phyloP scores from a whole-genome alignment of 306 rosid genomes.

The Mimosa pudica region DNA sequence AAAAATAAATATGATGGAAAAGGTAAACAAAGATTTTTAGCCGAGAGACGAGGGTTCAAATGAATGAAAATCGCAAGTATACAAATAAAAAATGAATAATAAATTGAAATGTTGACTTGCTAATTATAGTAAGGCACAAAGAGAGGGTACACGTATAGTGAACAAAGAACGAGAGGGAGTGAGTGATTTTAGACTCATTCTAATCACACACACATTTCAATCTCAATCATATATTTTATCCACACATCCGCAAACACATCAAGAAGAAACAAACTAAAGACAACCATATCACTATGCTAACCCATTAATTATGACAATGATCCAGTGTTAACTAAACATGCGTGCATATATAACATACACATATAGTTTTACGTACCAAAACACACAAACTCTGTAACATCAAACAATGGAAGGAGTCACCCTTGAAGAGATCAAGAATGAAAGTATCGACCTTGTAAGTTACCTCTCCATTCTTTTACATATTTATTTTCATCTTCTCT shows the following conservation, averaged over 20 bases:
- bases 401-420: slow-evolving; percentile 36
- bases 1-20: no score
- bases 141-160: not conserved
- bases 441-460: slow-evolving; percentile 74
- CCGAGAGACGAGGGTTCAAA: slow-evolving; percentile 35
- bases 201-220: slow-evolving; percentile 3
- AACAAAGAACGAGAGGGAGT: slow-evolving; percentile 40
- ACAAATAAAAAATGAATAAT: not conserved
- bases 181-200: slow-evolving; percentile 49
- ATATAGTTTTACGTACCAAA: not conserved
- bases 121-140: slow-evolving; percentile 12
- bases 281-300: not conserved
- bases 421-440: slow-evolving; percentile 80
- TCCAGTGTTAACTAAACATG: not conserved
- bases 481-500: not conserved
- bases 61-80: slow-evolving; percentile 25
- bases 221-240: not conserved
- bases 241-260: not conserved
- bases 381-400: not conserved
- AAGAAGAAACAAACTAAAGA: not conserved
- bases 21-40: not conserved
- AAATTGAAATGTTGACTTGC: not conserved
- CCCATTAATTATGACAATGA: not conserved
- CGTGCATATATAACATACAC: not conserved
- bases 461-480: not conserved